Percentiles rank a stretch among this genome's conserved stretches.
These are phyloP conservation scores for Dendrobium chrysotoxum DNA, from an alignment of 106 monocot genomes.

Conservation along the genomic window DNA sequence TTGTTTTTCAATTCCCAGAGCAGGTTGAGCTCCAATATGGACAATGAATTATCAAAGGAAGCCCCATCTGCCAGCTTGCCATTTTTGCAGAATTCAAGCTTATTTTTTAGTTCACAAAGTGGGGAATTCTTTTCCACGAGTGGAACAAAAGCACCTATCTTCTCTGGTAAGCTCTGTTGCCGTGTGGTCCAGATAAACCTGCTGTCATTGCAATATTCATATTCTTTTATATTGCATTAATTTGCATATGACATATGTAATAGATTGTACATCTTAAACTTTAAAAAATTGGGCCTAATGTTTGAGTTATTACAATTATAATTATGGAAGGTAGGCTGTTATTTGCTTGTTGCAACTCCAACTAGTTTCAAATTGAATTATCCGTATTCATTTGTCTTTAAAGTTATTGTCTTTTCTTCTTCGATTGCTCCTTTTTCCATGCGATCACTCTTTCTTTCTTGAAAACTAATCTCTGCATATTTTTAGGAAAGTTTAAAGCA, in stretches of 20 bases:
- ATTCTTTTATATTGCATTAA: not conserved
- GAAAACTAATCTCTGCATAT: not conserved
- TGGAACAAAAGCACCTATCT: conserved; percentile 25
- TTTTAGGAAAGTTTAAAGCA: not conserved
- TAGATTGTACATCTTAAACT: not conserved
- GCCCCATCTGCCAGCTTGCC: conserved; percentile 14
- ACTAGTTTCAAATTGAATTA: not conserved
- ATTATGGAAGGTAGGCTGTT: not conserved
- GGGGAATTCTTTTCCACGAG: conserved; percentile 38
- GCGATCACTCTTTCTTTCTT: not conserved
- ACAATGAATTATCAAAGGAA: conserved; percentile 22
- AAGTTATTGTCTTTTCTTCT: not conserved
- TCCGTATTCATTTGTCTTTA: not conserved
- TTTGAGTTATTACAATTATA: not conserved
- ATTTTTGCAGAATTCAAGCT: conserved; percentile 13
- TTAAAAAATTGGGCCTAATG: not conserved
- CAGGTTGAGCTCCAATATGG: conserved; percentile 9
- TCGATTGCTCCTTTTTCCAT: not conserved
- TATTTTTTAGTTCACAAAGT: conserved; percentile 25
- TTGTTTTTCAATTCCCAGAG: conserved; percentile 1
- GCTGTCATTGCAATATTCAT: not conserved
- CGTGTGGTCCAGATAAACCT: not conserved
- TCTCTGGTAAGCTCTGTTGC: conserved; percentile 30
- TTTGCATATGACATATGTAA: not conserved
- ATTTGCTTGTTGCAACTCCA: not conserved